Conservation (phyloP, 1,284 basidiomycete species). For the Cutaneotrichosporon sp. region DNA sequence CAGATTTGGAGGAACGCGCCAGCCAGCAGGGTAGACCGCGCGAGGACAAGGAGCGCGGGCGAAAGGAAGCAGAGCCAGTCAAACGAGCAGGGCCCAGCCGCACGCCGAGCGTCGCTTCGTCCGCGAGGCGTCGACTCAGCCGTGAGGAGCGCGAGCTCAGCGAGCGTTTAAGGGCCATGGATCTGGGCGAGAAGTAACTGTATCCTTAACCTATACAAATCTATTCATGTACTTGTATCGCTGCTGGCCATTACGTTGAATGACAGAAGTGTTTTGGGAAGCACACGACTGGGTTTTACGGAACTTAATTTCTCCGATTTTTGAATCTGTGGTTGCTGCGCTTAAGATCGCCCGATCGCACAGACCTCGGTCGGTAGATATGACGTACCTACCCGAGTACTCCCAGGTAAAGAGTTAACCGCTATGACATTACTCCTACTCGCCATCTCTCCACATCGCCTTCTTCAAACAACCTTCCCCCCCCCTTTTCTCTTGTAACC, state of each 20-base stretch:
- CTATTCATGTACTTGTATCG: background rate
- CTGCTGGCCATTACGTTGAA: too few relatives aligned
- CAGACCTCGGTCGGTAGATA: too few relatives aligned
- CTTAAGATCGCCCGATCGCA: too few relatives aligned
- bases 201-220: background rate
- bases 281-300: background rate
- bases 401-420: too few relatives aligned
- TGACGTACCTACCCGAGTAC: too few relatives aligned
- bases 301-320: too few relatives aligned
- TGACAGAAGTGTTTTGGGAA: too few relatives aligned
- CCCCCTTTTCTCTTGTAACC: background rate
- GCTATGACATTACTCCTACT: background rate
- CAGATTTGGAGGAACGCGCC: background rate
- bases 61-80: constrained; percentile 6
- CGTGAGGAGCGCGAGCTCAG: constrained; percentile 41
- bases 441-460: background rate
- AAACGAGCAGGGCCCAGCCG: constrained; percentile 12
- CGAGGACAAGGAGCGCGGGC: background rate
- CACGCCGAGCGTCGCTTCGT: constrained; percentile 12
- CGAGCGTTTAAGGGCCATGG: constrained; percentile 34
- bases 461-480: background rate
- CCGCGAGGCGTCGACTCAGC: constrained; percentile 23
- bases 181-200: constrained; percentile 12
- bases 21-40: background rate
- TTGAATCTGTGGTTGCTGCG: too few relatives aligned